Evolutionary conservation across 2,329 filamentous ascomycete species (phyloP), one percentile per base, ranked within the genome.

Genomic region (Xylariaceae sp.): DNA sequence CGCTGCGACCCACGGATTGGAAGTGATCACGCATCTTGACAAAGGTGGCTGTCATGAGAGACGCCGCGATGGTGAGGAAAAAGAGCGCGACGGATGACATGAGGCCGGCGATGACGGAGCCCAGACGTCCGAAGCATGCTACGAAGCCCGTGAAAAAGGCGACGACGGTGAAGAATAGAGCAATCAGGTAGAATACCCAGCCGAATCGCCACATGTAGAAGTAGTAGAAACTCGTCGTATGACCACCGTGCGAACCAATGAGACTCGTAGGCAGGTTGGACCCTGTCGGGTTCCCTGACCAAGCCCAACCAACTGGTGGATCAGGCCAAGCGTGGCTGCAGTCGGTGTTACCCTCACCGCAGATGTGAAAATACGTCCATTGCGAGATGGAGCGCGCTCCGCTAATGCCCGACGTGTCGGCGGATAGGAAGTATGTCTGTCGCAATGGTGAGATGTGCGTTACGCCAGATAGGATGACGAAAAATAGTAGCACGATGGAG

Each of bases 311-410:
- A 80, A 95, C 71, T 76, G 91, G 76, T 72, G 88, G 68, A 74
- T 87, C 89, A 17, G 87, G 81, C 16, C 85, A 82, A 2, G 84
- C 74, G 1, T 69, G 69, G 58, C 86, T 83, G 76, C 92, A 97
- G 75, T 89, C 76, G 48, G 79, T 79, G 71, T 87, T 84, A 60
- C 77, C 77, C 26, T 79, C 79, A 49, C 87, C 85, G 77, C 93
- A 96, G 60, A 96, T 80, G 73, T 90, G 88, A 81, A 96, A 95
- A 77, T 89, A 96, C 31, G 92, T 96, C 94, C 94, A 98, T 77
- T 94, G 87, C 11, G 91, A 88, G 16, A 82, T 67, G 47, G 80
- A 61, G 49, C 87, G 84, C 11, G 91, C 88, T 44, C 87, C 87
- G 3, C 83, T 79, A 69, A 96, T 92, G 69, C 81, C 85, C 28